Conservation (phyloP, 2,329 filamentous ascomycete species). For the Pseudocercospora pini-densiflorae region DNA sequence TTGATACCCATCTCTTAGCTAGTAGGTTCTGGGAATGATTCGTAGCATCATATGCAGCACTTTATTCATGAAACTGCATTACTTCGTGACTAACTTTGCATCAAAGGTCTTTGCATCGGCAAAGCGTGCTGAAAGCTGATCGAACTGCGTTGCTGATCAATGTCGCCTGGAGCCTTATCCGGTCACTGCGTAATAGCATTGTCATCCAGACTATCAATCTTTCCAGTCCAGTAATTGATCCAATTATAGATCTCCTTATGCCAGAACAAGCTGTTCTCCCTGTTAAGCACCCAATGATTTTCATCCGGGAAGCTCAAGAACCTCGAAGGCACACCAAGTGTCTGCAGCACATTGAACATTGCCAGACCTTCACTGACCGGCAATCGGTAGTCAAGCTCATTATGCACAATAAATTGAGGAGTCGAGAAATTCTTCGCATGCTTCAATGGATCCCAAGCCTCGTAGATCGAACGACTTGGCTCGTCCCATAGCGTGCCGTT, state of each 20-base stretch:
- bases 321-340: slow-evolving; percentile 27
- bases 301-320: slow-evolving; percentile 32
- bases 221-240: slow-evolving; percentile 32
- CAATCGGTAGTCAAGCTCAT: slow-evolving; percentile 30
- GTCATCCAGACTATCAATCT: slow-evolving; percentile 25
- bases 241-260: slow-evolving; percentile 32
- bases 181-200: slow-evolving; percentile 24
- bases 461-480: slow-evolving; percentile 21
- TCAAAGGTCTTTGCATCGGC: too few relatives aligned
- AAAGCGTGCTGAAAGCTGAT: too few relatives aligned
- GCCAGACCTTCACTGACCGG: slow-evolving; percentile 31
- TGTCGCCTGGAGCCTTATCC: neutral
- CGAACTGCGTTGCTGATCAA: too few relatives aligned
- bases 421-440: slow-evolving; percentile 32
- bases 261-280: slow-evolving; percentile 32
- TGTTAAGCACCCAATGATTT: slow-evolving; percentile 28
- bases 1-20: neutral
- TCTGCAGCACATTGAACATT: slow-evolving; percentile 33
- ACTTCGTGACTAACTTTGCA: too few relatives aligned
- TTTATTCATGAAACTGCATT: too few relatives aligned
- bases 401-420: slow-evolving; percentile 32
- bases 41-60: neutral
- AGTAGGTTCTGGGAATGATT: neutral
- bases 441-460: slow-evolving; percentile 28
- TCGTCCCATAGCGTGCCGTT: slow-evolving; percentile 55